Percentiles rank a stretch among this genome's conserved stretches.
Conservation (phyloP, 2,329 filamentous ascomycete species). For the Trichoderma asperellum region DNA sequence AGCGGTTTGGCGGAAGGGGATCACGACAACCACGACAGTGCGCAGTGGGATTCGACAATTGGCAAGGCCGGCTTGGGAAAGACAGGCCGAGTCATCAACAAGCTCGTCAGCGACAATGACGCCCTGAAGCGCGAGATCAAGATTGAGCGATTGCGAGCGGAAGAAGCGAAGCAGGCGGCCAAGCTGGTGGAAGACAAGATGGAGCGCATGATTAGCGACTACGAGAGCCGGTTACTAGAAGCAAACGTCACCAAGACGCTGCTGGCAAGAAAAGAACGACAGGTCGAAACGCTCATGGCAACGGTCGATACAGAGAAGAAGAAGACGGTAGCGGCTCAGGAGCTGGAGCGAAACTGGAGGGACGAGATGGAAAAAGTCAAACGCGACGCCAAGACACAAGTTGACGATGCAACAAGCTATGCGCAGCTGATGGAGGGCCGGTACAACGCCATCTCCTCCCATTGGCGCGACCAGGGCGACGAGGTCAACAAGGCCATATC, state of each 20-base stretch:
- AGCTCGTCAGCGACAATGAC: slow-evolving; percentile 79
- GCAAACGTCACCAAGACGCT: slow-evolving; percentile 72
- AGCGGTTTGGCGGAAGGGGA: slow-evolving; percentile 40
- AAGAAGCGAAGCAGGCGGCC: slow-evolving; percentile 71
- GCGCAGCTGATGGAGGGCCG: slow-evolving; percentile 71
- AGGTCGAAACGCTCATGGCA: slow-evolving; percentile 69
- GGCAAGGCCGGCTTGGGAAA: slow-evolving; percentile 73
- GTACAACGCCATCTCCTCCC: slow-evolving; percentile 67
- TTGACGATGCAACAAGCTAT: slow-evolving; percentile 67
- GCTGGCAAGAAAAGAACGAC: slow-evolving; percentile 72
- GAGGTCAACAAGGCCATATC: slow-evolving; percentile 59
- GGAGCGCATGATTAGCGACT: slow-evolving; percentile 68
- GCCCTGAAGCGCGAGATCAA: slow-evolving; percentile 73
- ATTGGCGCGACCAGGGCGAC: slow-evolving; percentile 69
- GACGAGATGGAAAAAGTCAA: slow-evolving; percentile 66
- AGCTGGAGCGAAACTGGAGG: slow-evolving; percentile 64
- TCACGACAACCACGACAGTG: slow-evolving; percentile 41
- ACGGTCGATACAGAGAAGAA: slow-evolving; percentile 67
- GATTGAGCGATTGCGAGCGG: slow-evolving; percentile 65
- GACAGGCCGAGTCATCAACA: slow-evolving; percentile 78
- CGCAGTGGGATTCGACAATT: slow-evolving; percentile 67
- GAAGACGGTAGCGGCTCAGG: slow-evolving; percentile 61
- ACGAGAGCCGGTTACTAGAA: slow-evolving; percentile 70
- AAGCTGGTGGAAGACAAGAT: slow-evolving; percentile 72
- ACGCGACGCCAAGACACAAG: slow-evolving; percentile 62